A percentile compares a stretch with the other conserved stretches of the same genome.
phyloP scores from a whole-genome alignment of 805 yeast species.

The Schwanniomyces yamadae region DNA sequence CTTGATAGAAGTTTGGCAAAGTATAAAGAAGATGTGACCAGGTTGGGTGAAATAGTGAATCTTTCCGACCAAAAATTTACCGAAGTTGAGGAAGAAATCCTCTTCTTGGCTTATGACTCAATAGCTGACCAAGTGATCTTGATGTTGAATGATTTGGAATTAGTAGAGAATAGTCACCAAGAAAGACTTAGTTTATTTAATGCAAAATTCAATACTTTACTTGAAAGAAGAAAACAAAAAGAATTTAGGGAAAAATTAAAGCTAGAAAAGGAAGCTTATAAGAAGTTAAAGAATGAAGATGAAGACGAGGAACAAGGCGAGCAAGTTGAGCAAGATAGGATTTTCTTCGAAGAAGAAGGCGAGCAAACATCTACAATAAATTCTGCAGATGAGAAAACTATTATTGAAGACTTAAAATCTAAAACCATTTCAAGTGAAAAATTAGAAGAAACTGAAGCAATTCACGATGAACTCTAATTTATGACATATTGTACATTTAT shows the following conservation, averaged over 20 bases:
- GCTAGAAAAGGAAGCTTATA: slow-evolving; percentile 22
- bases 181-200: slow-evolving; percentile 27
- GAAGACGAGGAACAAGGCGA: slow-evolving; percentile 11
- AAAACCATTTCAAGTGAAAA: neutral
- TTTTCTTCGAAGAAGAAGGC: slow-evolving; percentile 21
- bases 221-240: slow-evolving; percentile 30
- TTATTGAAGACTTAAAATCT: neutral
- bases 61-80: slow-evolving; percentile 19
- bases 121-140: slow-evolving; percentile 24
- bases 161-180: slow-evolving; percentile 29
- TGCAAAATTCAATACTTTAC: slow-evolving; percentile 25
- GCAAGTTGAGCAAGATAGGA: slow-evolving; percentile 3
- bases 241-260: slow-evolving; percentile 34
- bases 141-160: slow-evolving; percentile 29
- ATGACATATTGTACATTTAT: too few species aligned
- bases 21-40: slow-evolving; percentile 28
- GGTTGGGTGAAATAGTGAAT: slow-evolving; percentile 23
- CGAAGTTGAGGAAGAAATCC: slow-evolving; percentile 20
- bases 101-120: slow-evolving; percentile 25
- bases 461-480: slow-evolving; percentile 12
- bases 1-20: slow-evolving; percentile 26
- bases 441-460: neutral
- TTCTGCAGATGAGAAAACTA: neutral
- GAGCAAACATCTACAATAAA: slow-evolving; percentile 5
- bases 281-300: too few species aligned